Evolutionary conservation across 2,329 filamentous ascomycete species (phyloP).

Genomic region (Tolypocladium tundrense): DNA sequence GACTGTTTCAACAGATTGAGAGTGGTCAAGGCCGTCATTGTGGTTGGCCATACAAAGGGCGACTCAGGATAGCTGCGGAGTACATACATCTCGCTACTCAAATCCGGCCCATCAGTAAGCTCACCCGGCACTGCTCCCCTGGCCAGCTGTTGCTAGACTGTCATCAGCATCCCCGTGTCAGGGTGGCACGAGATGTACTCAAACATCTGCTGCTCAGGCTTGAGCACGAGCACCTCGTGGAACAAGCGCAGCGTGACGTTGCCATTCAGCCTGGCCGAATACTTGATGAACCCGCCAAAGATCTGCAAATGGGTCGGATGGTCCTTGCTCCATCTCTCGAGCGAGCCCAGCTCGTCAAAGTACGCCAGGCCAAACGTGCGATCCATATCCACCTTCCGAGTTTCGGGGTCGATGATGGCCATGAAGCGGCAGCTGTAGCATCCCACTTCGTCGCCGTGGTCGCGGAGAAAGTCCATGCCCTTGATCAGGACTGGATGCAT

Average conservation of each 20-base stretch:
- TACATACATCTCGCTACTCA: neutral
- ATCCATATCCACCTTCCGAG: constrained; percentile 14
- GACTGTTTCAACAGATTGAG: constrained; percentile 24
- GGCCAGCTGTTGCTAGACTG: neutral
- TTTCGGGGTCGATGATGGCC: constrained; percentile 23
- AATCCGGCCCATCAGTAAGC: too few species aligned
- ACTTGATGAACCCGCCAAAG: constrained; percentile 27
- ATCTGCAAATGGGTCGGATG: constrained; percentile 29
- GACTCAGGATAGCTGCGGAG: neutral
- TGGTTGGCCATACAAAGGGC: constrained; percentile 16
- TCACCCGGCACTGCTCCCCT: neutral
- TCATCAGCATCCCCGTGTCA: constrained; percentile 20
- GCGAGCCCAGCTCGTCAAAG: constrained; percentile 27
- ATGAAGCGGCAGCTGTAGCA: constrained; percentile 33
- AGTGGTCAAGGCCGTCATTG: constrained; percentile 23
- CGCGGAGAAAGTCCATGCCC: constrained; percentile 33
- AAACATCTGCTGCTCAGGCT: constrained; percentile 27
- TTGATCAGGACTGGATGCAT: constrained; percentile 32
- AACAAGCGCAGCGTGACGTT: constrained; percentile 21
- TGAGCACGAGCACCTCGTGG: constrained; percentile 29
- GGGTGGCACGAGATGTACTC: constrained; percentile 31
- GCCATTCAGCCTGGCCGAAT: constrained; percentile 24
- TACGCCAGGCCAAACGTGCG: constrained; percentile 30
- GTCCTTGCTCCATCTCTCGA: constrained; percentile 28
- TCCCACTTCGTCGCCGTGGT: constrained; percentile 29